Evolutionary conservation across 2,329 filamentous ascomycete species (phyloP), one percentile per base, ranked within the genome.

Genomic region (Trichoderma sp.): DNA sequence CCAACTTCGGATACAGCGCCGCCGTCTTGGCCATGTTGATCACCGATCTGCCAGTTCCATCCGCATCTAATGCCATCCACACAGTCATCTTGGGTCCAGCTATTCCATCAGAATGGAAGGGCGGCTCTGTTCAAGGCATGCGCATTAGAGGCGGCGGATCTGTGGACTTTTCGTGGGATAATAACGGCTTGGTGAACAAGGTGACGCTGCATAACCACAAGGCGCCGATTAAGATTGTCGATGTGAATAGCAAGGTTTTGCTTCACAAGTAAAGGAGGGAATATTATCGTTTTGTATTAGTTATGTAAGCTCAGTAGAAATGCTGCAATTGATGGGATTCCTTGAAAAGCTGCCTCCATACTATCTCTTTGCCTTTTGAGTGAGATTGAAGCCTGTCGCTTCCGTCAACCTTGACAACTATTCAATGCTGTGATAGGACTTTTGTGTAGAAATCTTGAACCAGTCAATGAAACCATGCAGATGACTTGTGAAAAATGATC

Each of bases 1-100:
- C 89, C 7, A 91, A 91, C 78, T 90, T 89, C 76, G 89, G 89
- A 1, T 80, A 86, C 27, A 83, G 83, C 3, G 89, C 87, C 0
- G 88, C 87, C 0, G 83, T 89, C 69, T 76, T 90, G 72, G 83
- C 84, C 75, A 87, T 90, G 87, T 79, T 90, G 56, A 83, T 89
- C 65, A 84, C 89, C n/a, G 87, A 90, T 80, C 69, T 89, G 56
- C 84, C 86, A 0, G 77, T 81, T 8, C 41, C 80, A 12, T 75
- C 79, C n/a, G 79, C 64, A 1, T 59, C 71, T 29, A 59, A 68
- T 6, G 79, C 75, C 0, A 79, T 77, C 14, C 81, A 83, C 67
- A 84, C 79, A 0, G 85, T 88, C 7, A 83, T 87, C 0, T 60
- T 89, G 4, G 88, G 87, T 0, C 86, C 87, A 1, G 87, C 88